Evolutionary conservation across 2,329 filamentous ascomycete species (phyloP).

Genomic region (Tetracladium maxilliforme): DNA sequence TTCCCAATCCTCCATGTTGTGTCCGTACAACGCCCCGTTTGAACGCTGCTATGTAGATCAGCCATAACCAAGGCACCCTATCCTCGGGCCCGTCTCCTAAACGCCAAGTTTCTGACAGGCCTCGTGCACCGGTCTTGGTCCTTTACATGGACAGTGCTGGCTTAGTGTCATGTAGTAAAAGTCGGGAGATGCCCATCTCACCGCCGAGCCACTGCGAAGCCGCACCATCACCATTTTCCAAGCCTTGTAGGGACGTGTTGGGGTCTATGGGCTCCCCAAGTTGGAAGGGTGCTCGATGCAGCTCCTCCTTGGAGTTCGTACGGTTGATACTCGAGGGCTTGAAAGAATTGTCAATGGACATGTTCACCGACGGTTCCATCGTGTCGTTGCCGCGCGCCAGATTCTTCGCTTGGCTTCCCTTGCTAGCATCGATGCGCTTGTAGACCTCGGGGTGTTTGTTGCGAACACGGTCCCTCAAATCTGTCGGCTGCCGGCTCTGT

Average conservation of each 20-base stretch:
- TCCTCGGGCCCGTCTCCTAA: no score
- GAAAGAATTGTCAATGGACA: slow-evolving; percentile 7
- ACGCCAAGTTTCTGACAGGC: no score
- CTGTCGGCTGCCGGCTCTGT: slow-evolving; percentile 44
- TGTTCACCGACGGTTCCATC: slow-evolving; percentile 2
- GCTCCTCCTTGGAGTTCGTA: no score
- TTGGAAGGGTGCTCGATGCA: no score
- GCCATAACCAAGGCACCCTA: no score
- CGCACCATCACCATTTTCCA: slow-evolving; percentile 15
- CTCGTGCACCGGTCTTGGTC: no score
- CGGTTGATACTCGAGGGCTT: slow-evolving; percentile 8
- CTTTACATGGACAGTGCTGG: slow-evolving; percentile 2
- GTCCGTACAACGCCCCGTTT: no score
- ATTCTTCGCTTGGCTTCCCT: slow-evolving; percentile 1
- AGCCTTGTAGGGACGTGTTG: no score
- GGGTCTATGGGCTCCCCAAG: no score
- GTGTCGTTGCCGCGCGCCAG: background rate
- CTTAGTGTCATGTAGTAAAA: slow-evolving; percentile 38
- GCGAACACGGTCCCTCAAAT: slow-evolving; percentile 45
- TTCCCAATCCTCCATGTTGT: no score
- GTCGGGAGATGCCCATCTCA: slow-evolving; percentile 47
- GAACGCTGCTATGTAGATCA: no score
- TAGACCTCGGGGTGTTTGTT: slow-evolving; percentile 47
- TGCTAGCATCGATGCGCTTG: slow-evolving; percentile 11
- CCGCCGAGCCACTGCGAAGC: slow-evolving; percentile 26